phyloP scores from a whole-genome alignment of 2,329 filamentous ascomycete species.

The Fusarium sp. region DNA sequence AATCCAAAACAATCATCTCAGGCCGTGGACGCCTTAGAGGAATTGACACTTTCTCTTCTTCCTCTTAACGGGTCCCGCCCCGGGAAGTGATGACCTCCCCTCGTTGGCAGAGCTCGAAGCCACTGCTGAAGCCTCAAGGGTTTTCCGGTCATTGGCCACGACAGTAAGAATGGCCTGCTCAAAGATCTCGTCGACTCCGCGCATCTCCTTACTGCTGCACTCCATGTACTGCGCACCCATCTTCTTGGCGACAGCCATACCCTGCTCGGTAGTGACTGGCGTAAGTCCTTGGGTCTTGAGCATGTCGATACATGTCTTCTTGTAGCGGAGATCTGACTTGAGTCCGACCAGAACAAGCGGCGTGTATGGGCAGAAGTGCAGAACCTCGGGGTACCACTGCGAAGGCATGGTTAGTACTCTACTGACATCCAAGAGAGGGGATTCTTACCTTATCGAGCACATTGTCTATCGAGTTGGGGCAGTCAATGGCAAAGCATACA shows the following conservation, averaged over 20 bases:
- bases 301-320: slow-evolving; percentile 97
- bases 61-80: slow-evolving; percentile 70
- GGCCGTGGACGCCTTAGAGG: slow-evolving; percentile 64
- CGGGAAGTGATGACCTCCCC: slow-evolving; percentile 55
- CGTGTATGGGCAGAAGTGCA: slow-evolving; percentile 98
- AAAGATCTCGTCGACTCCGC: slow-evolving; percentile 96
- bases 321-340: slow-evolving; percentile 95
- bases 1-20: slow-evolving; percentile 31
- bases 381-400: slow-evolving; percentile 98
- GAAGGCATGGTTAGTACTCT: slow-evolving; percentile 7
- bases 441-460: slow-evolving; percentile 92
- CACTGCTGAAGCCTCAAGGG: slow-evolving; percentile 63
- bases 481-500: slow-evolving; percentile 99
- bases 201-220: slow-evolving; percentile 98
- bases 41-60: slow-evolving; percentile 89
- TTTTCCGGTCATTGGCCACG: slow-evolving; percentile 81
- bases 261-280: slow-evolving; percentile 92
- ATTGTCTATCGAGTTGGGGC: slow-evolving; percentile 97
- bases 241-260: slow-evolving; percentile 85
- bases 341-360: slow-evolving; percentile 95
- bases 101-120: slow-evolving; percentile 53
- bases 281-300: slow-evolving; percentile 98
- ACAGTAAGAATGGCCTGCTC: slow-evolving; percentile 90
- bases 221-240: slow-evolving; percentile 98
- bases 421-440: background rate